Evolutionary conservation across 257 asterid genomes (phyloP).

Genomic region (Solanum commersonii): DNA sequence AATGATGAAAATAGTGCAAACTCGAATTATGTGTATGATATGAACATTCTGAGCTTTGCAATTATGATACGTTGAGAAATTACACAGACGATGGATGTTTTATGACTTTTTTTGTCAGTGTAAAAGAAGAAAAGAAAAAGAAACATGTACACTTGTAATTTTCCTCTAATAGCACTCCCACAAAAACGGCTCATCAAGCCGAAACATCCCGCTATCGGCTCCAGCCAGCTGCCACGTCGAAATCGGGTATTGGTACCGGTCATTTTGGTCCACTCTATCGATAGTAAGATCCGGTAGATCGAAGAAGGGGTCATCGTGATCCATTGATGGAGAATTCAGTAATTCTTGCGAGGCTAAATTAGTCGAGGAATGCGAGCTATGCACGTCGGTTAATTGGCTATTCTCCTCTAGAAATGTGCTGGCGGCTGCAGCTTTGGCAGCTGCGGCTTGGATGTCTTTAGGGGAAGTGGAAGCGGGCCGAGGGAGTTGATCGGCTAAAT

Average conservation of each 20-base stretch:
- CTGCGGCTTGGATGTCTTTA: constrained; percentile 85
- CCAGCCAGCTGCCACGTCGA: constrained; percentile 63
- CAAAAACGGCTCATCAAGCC: constrained; percentile 58
- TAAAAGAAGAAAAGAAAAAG: constrained; percentile 3
- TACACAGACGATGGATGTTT: constrained; percentile 1
- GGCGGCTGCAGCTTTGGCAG: constrained; percentile 55
- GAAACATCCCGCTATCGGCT: constrained; percentile 43
- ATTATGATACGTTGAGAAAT: not conserved
- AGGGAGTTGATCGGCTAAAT: constrained; percentile 49
- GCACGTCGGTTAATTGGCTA: constrained; percentile 5
- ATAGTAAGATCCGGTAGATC: constrained; percentile 65
- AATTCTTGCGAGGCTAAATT: constrained; percentile 34
- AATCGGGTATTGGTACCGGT: constrained; percentile 26
- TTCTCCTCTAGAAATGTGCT: constrained; percentile 14
- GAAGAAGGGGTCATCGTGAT: constrained; percentile 62
- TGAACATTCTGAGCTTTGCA: not conserved
- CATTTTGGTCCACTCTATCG: constrained; percentile 15
- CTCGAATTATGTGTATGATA: not conserved
- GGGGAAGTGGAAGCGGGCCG: constrained; percentile 62
- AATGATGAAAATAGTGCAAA: not conserved
- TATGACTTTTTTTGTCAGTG: not conserved
- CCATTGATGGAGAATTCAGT: constrained; percentile 29
- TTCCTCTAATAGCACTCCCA: constrained; percentile 44
- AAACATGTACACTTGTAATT: not conserved
- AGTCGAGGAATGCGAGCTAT: constrained; percentile 32